Evolutionary conservation across 805 yeast genomes (phyloP).

Genomic region (Metschnikowia anglica): DNA sequence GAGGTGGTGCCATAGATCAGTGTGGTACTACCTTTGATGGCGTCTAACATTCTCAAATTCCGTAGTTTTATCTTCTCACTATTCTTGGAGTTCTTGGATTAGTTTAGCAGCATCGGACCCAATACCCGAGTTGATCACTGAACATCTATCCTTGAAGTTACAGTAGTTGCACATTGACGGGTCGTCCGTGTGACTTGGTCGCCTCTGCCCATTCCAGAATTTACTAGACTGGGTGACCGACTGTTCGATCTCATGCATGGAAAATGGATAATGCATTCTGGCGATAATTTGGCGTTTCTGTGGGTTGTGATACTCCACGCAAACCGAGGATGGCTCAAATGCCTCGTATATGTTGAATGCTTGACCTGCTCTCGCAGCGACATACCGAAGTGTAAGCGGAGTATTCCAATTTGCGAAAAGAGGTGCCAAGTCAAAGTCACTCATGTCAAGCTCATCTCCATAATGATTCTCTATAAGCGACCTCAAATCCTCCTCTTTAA

Average conservation of each 20-base stretch:
- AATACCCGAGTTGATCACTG: conserved; percentile 14
- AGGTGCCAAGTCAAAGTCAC: conserved; percentile 24
- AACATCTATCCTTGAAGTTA: conserved; percentile 41
- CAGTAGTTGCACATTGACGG: conserved; percentile 52
- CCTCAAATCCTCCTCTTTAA: conserved; percentile 12
- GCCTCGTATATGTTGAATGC: conserved; percentile 36
- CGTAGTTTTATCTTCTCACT: neutral
- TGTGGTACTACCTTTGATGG: conserved; percentile 26
- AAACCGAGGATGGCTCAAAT: conserved; percentile 37
- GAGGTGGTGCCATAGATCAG: conserved; percentile 25
- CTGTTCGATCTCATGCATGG: conserved; percentile 27
- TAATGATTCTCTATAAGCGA: conserved; percentile 9
- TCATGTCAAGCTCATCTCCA: conserved; percentile 21
- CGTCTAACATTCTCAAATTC: conserved; percentile 17
- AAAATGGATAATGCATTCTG: conserved; percentile 40
- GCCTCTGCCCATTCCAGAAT: conserved; percentile 61
- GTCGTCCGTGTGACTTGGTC: conserved; percentile 45
- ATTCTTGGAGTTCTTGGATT: conserved; percentile 13
- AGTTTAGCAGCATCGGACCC: conserved; percentile 5
- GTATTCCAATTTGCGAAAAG: conserved; percentile 47
- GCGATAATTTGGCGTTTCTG: conserved; percentile 37
- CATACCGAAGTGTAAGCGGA: conserved; percentile 55
- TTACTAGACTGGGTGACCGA: conserved; percentile 35
- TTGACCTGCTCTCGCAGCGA: conserved; percentile 57
- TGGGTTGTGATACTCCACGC: conserved; percentile 53